Evolutionary conservation across 2,329 filamentous ascomycete genomes (phyloP).

Genomic region (Ophiostoma quercus): DNA sequence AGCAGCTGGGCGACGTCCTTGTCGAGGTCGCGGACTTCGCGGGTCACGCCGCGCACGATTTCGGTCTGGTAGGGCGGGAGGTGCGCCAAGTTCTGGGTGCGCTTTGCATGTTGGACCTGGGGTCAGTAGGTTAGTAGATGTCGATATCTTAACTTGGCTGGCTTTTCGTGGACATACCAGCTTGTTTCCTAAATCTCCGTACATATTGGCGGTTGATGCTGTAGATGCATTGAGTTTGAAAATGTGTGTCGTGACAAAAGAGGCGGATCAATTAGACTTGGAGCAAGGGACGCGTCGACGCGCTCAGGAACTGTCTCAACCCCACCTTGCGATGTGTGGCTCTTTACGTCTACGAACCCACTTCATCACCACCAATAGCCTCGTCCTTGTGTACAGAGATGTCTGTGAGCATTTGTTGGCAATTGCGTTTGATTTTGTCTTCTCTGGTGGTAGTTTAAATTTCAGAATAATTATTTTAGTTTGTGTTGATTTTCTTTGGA

Average conservation of each 20-base stretch:
- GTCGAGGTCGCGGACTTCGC: conserved; percentile 90
- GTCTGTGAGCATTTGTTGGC: background rate
- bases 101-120: conserved; percentile 91
- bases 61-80: conserved; percentile 91
- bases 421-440: background rate
- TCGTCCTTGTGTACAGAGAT: background rate
- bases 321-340: conserved; percentile 11
- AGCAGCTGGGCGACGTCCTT: conserved; percentile 76
- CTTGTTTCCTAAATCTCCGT: conserved; percentile 82
- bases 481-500: too few relatives aligned
- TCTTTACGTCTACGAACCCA: background rate
- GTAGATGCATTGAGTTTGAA: background rate
- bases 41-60: conserved; percentile 76
- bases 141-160: too few relatives aligned
- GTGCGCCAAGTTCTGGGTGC: conserved; percentile 78
- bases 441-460: background rate
- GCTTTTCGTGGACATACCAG: conserved; percentile 49
- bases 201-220: conserved; percentile 54
- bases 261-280: background rate
- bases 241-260: background rate
- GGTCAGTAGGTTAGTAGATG: conserved; percentile 11
- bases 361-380: background rate
- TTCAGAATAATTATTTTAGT: too few relatives aligned
- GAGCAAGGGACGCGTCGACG: conserved; percentile 12
- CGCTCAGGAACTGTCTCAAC: conserved; percentile 11